Evolutionary conservation across 805 yeast species (phyloP), one percentile per base, ranked within the genome.

Genomic region (Candida dajiaensis): DNA sequence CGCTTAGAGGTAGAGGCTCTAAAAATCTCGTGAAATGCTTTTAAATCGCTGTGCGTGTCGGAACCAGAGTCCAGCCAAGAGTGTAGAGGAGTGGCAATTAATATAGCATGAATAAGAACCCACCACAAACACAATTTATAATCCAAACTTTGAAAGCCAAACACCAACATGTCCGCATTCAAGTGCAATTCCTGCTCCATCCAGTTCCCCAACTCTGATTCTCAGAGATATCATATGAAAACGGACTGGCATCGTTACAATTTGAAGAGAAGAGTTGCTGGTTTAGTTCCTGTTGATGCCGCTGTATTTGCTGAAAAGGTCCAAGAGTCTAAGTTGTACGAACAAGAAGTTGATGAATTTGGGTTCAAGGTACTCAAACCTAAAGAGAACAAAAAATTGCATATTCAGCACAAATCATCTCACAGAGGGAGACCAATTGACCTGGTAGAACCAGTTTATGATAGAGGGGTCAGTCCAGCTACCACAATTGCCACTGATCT

Each of bases 171-270:
- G 38, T 45, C 51, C 12, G 42, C 55, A 3, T 81, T 74, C 64
- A 89, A 97, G 12, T 94, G 99, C 68, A 87, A 90, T 61, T 84
- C 96, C 19, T 94, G 99, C 66, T 81, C 80, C 21, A 79, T 89
- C 52, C 81, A 82, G 40, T 94, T 94, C 61, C 78, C 83, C 38
- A 73, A 82, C 33, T 83, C 95, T n/a, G 94, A 83, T 51, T 72
- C 82, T 48, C 99, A 94, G 68, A 75, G 98, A 51, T 76, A 76
- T 53, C 99, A 94, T 64, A 94, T 94, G 99, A 89, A 87, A 63
- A 83, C 96, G 3, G 99, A 94, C 47, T 94, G 99, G 99, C 99
- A 94, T 63, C 77, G 99, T 52, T 94, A 94, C 66, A 94, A 94
- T 61, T 74, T 94, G 60, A 94, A 94, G 63, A 80, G 99, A 68